Conservation (phyloP, 192 early-diverging fungal genomes). For the Dissophora ornata region DNA sequence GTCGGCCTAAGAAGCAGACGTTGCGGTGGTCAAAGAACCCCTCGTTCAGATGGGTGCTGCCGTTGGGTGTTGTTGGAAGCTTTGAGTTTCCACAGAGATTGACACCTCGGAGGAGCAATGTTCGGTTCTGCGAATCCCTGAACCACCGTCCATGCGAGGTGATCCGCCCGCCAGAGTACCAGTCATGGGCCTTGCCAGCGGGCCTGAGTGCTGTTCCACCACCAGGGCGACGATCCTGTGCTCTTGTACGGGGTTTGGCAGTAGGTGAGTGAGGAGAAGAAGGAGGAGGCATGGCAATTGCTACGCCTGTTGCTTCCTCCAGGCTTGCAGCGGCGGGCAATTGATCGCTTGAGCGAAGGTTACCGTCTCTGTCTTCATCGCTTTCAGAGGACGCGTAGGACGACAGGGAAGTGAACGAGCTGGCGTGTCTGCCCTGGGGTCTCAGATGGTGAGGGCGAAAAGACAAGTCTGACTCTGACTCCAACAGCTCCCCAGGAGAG, state of each 20-base stretch:
- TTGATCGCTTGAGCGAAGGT: too few species aligned
- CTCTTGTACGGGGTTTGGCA: background rate
- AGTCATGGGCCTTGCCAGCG: constrained; percentile 53
- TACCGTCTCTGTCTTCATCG: constrained; percentile 16
- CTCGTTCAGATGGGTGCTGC: constrained; percentile 68
- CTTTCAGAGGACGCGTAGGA: constrained; percentile 51
- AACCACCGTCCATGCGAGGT: constrained; percentile 60
- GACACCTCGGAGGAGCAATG: constrained; percentile 76
- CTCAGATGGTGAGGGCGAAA: constrained; percentile 45
- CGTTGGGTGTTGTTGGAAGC: constrained; percentile 75
- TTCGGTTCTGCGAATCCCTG: constrained; percentile 65
- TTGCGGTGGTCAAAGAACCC: constrained; percentile 77
- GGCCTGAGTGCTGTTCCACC: constrained; percentile 29
- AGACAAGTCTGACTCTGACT: constrained; percentile 5
- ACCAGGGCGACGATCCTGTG: constrained; percentile 22
- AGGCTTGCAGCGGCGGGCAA: too few species aligned
- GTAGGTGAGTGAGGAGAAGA: background rate
- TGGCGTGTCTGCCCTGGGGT: constrained; percentile 36
- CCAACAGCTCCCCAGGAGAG: background rate
- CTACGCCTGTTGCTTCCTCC: too few species aligned
- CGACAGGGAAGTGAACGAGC: constrained; percentile 54
- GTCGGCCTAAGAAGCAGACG: constrained; percentile 83
- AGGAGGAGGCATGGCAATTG: too few species aligned
- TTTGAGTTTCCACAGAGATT: constrained; percentile 85
- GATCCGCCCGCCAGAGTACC: constrained; percentile 47